phyloP scores from a whole-genome alignment of 371 early-diverging fungal species.

The Circinella minor region DNA sequence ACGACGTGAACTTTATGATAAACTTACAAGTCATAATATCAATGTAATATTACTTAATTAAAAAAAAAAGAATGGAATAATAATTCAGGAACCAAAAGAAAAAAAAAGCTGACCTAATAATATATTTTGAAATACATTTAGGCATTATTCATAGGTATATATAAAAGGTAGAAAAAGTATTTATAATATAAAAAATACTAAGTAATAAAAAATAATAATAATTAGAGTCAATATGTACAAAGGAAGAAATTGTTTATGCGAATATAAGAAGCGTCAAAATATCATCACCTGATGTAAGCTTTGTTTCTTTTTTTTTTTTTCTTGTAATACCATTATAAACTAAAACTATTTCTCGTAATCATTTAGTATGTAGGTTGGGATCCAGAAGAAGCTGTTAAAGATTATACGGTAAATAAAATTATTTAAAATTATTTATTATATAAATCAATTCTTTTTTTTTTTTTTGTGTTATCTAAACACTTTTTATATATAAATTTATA shows the following conservation, averaged over 20 bases:
- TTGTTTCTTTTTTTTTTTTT: too few species aligned
- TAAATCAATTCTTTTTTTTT: too few species aligned
- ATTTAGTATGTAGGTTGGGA: conserved; percentile 32
- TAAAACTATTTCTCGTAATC: neutral
- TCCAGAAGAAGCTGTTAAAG: conserved; percentile 80
- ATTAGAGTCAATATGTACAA: conserved; percentile 86
- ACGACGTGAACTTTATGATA: conserved; percentile 70
- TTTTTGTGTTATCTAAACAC: too few species aligned
- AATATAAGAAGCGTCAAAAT: conserved; percentile 91
- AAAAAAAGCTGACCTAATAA: neutral
- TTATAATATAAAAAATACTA: neutral
- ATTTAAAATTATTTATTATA: too few species aligned
- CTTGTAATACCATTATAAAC: neutral
- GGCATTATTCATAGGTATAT: conserved; percentile 7
- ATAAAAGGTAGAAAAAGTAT: too few species aligned
- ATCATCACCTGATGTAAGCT: conserved; percentile 88
- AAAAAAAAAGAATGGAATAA: neutral
- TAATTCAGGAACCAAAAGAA: neutral
- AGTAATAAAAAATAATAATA: neutral
- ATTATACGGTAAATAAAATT: conserved; percentile 68
- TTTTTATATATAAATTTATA: too few species aligned
- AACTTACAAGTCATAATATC: conserved; percentile 66
- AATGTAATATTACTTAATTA: conserved; percentile 44
- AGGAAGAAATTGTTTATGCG: conserved; percentile 68
- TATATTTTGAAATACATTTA: too few species aligned